Conservation (phyloP, 805 yeast genomes). For the Wickerhamomyces pijperi region DNA sequence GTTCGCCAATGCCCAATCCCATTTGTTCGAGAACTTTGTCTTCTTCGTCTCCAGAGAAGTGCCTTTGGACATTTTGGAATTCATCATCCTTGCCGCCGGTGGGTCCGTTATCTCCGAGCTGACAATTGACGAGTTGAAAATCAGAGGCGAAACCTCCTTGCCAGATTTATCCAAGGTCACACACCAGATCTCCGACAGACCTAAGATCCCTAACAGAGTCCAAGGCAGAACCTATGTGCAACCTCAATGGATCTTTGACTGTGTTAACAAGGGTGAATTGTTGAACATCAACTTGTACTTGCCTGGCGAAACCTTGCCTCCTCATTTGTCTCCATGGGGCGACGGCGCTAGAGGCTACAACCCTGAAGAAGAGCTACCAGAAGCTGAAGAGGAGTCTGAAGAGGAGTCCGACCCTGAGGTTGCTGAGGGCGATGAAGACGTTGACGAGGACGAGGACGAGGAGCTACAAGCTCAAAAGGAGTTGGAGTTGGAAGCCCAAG, state of each 20-base stretch:
- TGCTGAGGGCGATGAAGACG: constrained; percentile 41
- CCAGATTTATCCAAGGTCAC: constrained; percentile 57
- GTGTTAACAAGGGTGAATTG: constrained; percentile 65
- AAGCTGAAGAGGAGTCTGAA: constrained; percentile 30
- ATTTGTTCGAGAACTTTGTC: constrained; percentile 60
- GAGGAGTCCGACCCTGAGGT: constrained; percentile 45
- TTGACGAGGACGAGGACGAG: constrained; percentile 39
- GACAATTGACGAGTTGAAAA: constrained; percentile 62
- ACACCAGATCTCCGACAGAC: constrained; percentile 92
- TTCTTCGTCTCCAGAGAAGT: constrained; percentile 94
- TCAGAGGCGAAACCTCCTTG: constrained; percentile 20
- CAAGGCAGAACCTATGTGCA: constrained; percentile 91
- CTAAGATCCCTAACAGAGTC: constrained; percentile 62
- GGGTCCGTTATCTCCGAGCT: constrained; percentile 81
- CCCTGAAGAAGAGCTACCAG: constrained; percentile 49
- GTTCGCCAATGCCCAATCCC: constrained; percentile 46
- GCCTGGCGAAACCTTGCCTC: constrained; percentile 92
- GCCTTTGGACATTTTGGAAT: constrained; percentile 82
- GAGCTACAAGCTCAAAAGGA: constrained; percentile 64
- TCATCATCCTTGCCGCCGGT: constrained; percentile 76
- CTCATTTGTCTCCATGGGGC: constrained; percentile 98
- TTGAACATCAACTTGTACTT: constrained; percentile 74
- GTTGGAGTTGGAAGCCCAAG: constrained; percentile 82
- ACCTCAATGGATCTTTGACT: constrained; percentile 97
- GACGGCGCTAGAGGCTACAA: constrained; percentile 76